Evolutionary conservation across 345 rosid genomes (phyloP).

Genomic region (Moricandia moricandioides): DNA sequence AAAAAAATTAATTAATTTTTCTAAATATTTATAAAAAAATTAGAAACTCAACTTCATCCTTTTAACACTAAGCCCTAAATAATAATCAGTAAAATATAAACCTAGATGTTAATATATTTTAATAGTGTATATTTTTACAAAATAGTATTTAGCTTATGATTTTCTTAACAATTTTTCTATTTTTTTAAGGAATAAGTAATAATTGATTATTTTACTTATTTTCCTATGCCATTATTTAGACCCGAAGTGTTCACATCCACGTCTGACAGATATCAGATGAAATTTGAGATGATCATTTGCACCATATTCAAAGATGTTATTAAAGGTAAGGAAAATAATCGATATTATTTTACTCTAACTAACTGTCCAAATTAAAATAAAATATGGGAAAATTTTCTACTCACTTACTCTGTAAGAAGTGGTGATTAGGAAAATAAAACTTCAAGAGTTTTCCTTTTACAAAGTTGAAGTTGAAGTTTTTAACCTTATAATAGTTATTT

Average conservation of each 20-base stretch:
- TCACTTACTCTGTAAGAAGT: neutral
- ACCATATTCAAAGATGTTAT: neutral
- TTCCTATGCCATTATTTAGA: too few species aligned
- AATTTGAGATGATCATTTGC: neutral
- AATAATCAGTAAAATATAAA: too few species aligned
- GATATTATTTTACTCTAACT: neutral
- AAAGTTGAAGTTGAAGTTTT: neutral
- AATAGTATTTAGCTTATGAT: too few species aligned
- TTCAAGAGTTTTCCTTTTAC: neutral
- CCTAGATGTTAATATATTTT: too few species aligned
- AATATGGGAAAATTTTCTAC: neutral
- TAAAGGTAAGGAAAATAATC: neutral
- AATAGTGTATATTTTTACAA: too few species aligned
- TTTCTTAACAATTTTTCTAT: too few species aligned
- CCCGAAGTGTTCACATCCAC: neutral
- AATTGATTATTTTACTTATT: too few species aligned
- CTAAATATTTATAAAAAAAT: too few species aligned
- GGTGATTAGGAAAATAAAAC: neutral
- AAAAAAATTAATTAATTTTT: too few species aligned
- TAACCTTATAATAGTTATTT: neutral
- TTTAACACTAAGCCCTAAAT: too few species aligned
- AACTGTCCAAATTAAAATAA: neutral
- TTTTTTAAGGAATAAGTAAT: too few species aligned
- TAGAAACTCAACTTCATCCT: too few species aligned
- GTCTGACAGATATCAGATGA: neutral